Conservation (phyloP, 352 stramenopile species). For the Pythium sp. region DNA sequence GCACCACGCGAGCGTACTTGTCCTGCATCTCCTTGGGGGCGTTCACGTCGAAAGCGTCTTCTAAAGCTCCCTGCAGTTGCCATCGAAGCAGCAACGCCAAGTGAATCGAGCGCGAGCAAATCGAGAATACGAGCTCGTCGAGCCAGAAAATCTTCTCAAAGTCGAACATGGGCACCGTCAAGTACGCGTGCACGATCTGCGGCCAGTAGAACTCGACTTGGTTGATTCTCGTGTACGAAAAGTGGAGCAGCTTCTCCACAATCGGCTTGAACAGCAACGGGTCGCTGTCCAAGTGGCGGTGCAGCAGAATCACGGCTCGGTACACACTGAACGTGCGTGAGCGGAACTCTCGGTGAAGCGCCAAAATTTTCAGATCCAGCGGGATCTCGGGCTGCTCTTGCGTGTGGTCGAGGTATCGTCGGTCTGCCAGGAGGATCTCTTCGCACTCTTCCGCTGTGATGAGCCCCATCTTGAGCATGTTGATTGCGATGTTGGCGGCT, state of each 20-base stretch:
- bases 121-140: constrained; percentile 84
- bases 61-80: constrained; percentile 83
- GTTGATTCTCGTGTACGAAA: constrained; percentile 88
- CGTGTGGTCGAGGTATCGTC: constrained; percentile 81
- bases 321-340: constrained; percentile 78
- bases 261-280: constrained; percentile 86
- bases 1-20: constrained; percentile 81
- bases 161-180: constrained; percentile 87
- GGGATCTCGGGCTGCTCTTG: constrained; percentile 83
- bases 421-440: constrained; percentile 79
- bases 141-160: constrained; percentile 91
- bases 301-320: constrained; percentile 79
- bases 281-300: constrained; percentile 83
- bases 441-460: constrained; percentile 89
- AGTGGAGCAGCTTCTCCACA: constrained; percentile 78
- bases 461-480: constrained; percentile 76
- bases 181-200: constrained; percentile 87
- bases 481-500: constrained; percentile 84
- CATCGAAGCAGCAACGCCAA: constrained; percentile 81
- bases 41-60: constrained; percentile 79
- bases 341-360: constrained; percentile 85
- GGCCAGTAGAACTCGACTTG: constrained; percentile 92
- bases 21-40: constrained; percentile 83
- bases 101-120: constrained; percentile 85
- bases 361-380: constrained; percentile 82